These are phyloP conservation scores for Cystofilobasidium capitatum DNA, from an alignment of 768 basidiomycete genomes.

Conservation along the genomic window DNA sequence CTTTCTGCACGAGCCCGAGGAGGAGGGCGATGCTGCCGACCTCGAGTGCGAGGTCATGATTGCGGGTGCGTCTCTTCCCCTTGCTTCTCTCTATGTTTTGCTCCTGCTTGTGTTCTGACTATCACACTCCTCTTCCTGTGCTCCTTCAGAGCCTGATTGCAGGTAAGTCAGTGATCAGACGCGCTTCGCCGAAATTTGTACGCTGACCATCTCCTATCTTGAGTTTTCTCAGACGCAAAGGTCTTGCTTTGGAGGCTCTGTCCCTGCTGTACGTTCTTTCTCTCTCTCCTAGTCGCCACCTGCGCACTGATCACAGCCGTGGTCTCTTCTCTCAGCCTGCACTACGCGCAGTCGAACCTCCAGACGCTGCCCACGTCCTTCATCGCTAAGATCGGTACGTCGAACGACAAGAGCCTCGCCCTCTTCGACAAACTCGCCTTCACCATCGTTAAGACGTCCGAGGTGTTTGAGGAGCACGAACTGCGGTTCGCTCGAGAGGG, in stretches of 20 bases:
- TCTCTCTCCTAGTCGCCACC: background rate
- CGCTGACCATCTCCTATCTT: background rate
- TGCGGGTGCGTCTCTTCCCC: constrained; percentile 49
- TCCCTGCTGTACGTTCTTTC: constrained; percentile 25
- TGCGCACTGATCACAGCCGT: background rate
- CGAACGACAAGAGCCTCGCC: constrained; percentile 58
- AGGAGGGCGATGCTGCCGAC: constrained; percentile 44
- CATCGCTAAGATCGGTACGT: constrained; percentile 60
- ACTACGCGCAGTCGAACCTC: constrained; percentile 46
- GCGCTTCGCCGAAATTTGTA: background rate
- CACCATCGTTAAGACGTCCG: constrained; percentile 52
- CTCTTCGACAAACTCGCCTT: constrained; percentile 76
- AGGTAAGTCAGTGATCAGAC: background rate
- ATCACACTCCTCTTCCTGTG: background rate
- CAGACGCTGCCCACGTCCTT: constrained; percentile 46
- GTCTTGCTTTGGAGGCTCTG: constrained; percentile 37
- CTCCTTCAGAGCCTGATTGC: background rate
- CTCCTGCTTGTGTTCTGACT: too few relatives aligned
- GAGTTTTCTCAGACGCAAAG: constrained; percentile 51
- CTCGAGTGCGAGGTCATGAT: constrained; percentile 90
- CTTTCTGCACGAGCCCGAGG: constrained; percentile 50
- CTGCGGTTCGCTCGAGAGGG: constrained; percentile 46
- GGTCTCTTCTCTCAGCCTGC: constrained; percentile 49
- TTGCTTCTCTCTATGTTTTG: too few relatives aligned
- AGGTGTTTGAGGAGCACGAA: constrained; percentile 75